Conservation (phyloP, 83 land plant genomes). For the Picea mariana region DNA sequence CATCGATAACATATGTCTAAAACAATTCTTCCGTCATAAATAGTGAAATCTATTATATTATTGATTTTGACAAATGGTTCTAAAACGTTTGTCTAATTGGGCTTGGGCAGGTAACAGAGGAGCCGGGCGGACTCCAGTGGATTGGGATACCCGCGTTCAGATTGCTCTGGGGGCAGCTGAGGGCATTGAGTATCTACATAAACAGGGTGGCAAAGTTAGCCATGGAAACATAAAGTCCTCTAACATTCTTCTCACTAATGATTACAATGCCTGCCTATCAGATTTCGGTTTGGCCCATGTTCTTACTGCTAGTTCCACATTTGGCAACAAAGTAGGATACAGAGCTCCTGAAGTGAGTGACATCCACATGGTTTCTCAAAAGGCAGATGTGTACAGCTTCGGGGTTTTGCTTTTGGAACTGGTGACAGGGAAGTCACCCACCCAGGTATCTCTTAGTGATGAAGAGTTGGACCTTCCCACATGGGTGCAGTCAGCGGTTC, state of each 20-base stretch:
- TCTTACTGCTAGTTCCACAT: not conserved
- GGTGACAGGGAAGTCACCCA: constrained; percentile 56
- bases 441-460: constrained; percentile 44
- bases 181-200: constrained; percentile 55
- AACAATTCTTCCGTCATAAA: too few species aligned
- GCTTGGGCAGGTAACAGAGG: constrained; percentile 48
- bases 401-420: constrained; percentile 57
- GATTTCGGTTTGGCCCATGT: constrained; percentile 59
- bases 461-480: constrained; percentile 59
- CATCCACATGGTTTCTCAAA: constrained; percentile 35
- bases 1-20: not conserved
- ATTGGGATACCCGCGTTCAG: constrained; percentile 48
- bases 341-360: constrained; percentile 63
- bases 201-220: constrained; percentile 25
- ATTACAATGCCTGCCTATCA: constrained; percentile 53
- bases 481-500: constrained; percentile 57
- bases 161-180: constrained; percentile 60
- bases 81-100: not conserved
- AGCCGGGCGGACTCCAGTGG: constrained; percentile 47
- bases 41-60: not conserved
- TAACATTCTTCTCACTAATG: constrained; percentile 51
- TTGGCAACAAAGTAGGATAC: constrained; percentile 31
- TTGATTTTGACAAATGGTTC: not conserved
- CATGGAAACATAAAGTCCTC: constrained; percentile 80
- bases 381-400: constrained; percentile 65